A percentile compares a stretch with the other conserved stretches of the same genome.
Conservation (phyloP, 176 grass and related monocot species). For the maize (Zea mays) region Zm-B73-REFERENCE-NAM-5.0 NC_050098.1:181096001-181096500, state of each 20-base stretch:
- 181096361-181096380: conserved; percentile 53
- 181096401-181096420: conserved; percentile 51
- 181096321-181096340: conserved; percentile 59
- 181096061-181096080: conserved; percentile 42
- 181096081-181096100: conserved; percentile 58
- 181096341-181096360: conserved; percentile 57
- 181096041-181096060: conserved; percentile 43
- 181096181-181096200: conserved; percentile 36
- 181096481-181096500: conserved; percentile 31
- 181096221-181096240: conserved; percentile 52
- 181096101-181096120: conserved; percentile 37
- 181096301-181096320: conserved; percentile 17
- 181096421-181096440: conserved; percentile 46
- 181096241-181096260: conserved; percentile 47
- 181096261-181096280: conserved; percentile 52
- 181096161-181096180: conserved; percentile 28
- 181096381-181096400: conserved; percentile 52
- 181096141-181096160: not conserved
- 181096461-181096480: conserved; percentile 55
- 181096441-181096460: conserved; percentile 50
- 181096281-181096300: conserved; percentile 56
- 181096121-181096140: conserved; percentile 5
- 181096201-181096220: conserved; percentile 39
- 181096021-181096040: conserved; percentile 37
- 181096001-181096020: not conserved